phyloP scores from a whole-genome alignment of 345 rosid genomes.

The Conringia planisiliqua region DNA sequence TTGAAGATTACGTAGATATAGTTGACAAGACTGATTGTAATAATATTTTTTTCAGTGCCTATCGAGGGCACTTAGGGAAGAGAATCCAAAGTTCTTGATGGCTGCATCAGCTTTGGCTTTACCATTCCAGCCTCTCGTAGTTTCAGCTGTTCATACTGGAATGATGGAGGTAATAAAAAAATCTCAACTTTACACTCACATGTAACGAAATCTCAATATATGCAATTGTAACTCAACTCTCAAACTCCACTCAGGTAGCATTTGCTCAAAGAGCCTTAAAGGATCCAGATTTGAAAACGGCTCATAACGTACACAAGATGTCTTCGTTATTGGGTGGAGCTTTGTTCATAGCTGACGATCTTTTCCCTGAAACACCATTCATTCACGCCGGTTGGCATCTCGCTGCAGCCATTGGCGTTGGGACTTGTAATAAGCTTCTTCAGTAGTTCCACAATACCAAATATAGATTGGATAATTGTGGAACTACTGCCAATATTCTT shows the following conservation, averaged over 20 bases:
- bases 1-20: background rate
- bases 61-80: slow-evolving; percentile 75
- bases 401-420: slow-evolving; percentile 88
- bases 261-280: slow-evolving; percentile 75
- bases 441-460: slow-evolving; percentile 37
- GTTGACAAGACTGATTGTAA: background rate
- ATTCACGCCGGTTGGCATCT: slow-evolving; percentile 99
- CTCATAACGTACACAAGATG: slow-evolving; percentile 64
- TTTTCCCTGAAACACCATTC: slow-evolving; percentile 70
- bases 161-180: slow-evolving; percentile 75
- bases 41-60: slow-evolving; percentile 60
- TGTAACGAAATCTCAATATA: background rate
- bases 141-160: slow-evolving; percentile 88
- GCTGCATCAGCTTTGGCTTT: slow-evolving; percentile 79
- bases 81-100: slow-evolving; percentile 89
- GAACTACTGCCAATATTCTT: slow-evolving; percentile 30
- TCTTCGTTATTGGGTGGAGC: slow-evolving; percentile 80
- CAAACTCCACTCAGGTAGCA: slow-evolving; percentile 47
- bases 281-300: slow-evolving; percentile 75
- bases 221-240: slow-evolving; percentile 10
- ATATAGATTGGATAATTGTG: slow-evolving; percentile 8
- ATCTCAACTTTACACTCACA: background rate
- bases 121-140: slow-evolving; percentile 87
- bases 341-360: slow-evolving; percentile 86
- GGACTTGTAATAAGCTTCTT: slow-evolving; percentile 92